These are phyloP conservation scores for Pachyrhizus erosus DNA, from an alignment of 306 rosid species.

Conservation along the genomic window DNA sequence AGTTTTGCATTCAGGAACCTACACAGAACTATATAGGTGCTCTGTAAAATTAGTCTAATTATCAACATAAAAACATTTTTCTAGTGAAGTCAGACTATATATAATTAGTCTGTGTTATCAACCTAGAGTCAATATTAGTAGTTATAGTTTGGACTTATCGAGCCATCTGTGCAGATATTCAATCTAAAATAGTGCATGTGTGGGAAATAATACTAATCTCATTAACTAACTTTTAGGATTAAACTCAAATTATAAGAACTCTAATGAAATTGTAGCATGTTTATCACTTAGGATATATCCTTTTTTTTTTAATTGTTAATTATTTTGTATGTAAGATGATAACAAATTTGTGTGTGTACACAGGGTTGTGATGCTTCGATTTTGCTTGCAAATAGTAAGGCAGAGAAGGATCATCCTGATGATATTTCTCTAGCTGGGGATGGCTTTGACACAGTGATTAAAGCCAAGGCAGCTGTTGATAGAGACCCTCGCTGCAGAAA, in stretches of 20 bases:
- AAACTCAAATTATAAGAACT: too few relatives aligned
- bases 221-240: neutral
- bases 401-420: conserved; percentile 83
- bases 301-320: neutral
- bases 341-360: neutral
- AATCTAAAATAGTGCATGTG: too few relatives aligned
- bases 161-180: too few relatives aligned
- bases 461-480: conserved; percentile 87
- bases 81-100: neutral
- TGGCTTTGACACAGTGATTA: conserved; percentile 87
- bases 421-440: conserved; percentile 83
- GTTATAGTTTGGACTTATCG: too few relatives aligned
- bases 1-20: neutral
- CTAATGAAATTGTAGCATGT: neutral
- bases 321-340: neutral
- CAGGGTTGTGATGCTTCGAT: conserved; percentile 97
- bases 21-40: neutral
- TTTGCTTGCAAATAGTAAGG: conserved; percentile 51
- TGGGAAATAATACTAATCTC: too few relatives aligned
- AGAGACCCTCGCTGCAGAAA: conserved; percentile 58
- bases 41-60: too few relatives aligned
- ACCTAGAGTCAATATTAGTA: too few relatives aligned
- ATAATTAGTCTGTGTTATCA: too few relatives aligned
- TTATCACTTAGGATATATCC: too few relatives aligned
- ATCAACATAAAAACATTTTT: neutral